Evolutionary conservation across 2,329 filamentous ascomycete genomes (phyloP).

Genomic region (Acrocalymma vagum): DNA sequence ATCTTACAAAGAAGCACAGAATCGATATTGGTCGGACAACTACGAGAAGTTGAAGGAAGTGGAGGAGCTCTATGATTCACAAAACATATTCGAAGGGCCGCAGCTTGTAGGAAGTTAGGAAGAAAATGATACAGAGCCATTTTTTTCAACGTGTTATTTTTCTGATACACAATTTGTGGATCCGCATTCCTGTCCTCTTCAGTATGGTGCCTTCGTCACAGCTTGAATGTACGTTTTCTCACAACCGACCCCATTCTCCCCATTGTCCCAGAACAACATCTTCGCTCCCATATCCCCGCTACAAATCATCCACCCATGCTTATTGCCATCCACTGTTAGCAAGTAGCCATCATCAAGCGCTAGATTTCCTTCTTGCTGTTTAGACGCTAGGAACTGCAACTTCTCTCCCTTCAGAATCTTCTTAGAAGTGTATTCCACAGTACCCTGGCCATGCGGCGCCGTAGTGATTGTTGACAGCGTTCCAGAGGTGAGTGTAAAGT

Average conservation of each 20-base stretch:
- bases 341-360: conserved; percentile 46
- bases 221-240: conserved; percentile 49
- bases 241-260: conserved; percentile 44
- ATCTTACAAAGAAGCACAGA: conserved; percentile 53
- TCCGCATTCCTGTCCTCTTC: too few species aligned
- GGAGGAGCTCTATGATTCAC: conserved; percentile 45
- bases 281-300: conserved; percentile 35
- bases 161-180: too few species aligned
- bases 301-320: conserved; percentile 51
- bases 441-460: conserved; percentile 35
- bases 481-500: conserved; percentile 46
- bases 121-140: too few species aligned
- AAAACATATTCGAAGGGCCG: conserved; percentile 34
- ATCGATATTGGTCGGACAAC: conserved; percentile 53
- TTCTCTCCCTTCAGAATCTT: conserved; percentile 31
- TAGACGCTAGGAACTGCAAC: conserved; percentile 42
- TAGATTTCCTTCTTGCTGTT: conserved; percentile 42
- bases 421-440: conserved; percentile 43
- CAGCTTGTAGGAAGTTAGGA: conserved; percentile 32
- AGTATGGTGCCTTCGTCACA: conserved; percentile 49
- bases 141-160: too few species aligned
- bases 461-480: conserved; percentile 39
- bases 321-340: conserved; percentile 45
- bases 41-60: conserved; percentile 40
- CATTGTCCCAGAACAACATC: conserved; percentile 51